These are phyloP conservation scores for Exophiala sp. DNA, from an alignment of 2,329 filamentous ascomycete genomes.

Conservation along the genomic window DNA sequence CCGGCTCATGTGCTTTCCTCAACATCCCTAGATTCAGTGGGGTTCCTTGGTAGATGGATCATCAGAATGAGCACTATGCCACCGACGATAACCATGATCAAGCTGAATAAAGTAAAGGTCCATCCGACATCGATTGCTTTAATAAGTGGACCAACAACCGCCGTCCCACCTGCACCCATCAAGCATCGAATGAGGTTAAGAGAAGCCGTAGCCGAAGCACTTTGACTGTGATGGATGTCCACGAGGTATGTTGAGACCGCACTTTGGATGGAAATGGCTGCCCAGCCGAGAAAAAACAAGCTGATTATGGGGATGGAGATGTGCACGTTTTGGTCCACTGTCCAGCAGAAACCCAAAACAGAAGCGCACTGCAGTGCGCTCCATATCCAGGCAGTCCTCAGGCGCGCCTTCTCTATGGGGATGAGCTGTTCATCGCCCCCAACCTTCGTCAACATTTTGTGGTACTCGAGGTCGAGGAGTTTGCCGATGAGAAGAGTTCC, in stretches of 20 bases:
- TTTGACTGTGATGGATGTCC: slow-evolving; percentile 49
- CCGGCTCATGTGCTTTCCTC: too few species aligned
- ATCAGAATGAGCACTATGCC: neutral
- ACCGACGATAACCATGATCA: slow-evolving; percentile 3
- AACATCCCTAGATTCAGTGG: too few species aligned
- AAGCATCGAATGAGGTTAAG: slow-evolving; percentile 53
- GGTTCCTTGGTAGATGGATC: neutral
- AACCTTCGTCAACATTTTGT: slow-evolving; percentile 12
- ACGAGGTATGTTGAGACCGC: slow-evolving; percentile 53
- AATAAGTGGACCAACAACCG: slow-evolving; percentile 49
- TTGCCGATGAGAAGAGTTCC: slow-evolving; percentile 53
- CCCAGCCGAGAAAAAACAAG: slow-evolving; percentile 53
- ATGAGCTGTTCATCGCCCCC: slow-evolving; percentile 33
- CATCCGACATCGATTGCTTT: slow-evolving; percentile 44
- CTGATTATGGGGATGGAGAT: slow-evolving; percentile 51
- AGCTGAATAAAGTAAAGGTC: slow-evolving; percentile 27
- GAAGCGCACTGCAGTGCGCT: slow-evolving; percentile 45
- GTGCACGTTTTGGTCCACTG: slow-evolving; percentile 46
- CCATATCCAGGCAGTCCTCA: slow-evolving; percentile 49
- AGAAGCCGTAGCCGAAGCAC: slow-evolving; percentile 51
- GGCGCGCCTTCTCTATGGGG: slow-evolving; percentile 51
- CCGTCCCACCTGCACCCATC: slow-evolving; percentile 51
- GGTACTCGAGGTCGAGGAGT: slow-evolving; percentile 53
- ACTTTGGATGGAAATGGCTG: slow-evolving; percentile 48
- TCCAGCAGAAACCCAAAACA: slow-evolving; percentile 53